Conservation (phyloP, 179 eudicot species). For the Amaranthus tricolor region DNA sequence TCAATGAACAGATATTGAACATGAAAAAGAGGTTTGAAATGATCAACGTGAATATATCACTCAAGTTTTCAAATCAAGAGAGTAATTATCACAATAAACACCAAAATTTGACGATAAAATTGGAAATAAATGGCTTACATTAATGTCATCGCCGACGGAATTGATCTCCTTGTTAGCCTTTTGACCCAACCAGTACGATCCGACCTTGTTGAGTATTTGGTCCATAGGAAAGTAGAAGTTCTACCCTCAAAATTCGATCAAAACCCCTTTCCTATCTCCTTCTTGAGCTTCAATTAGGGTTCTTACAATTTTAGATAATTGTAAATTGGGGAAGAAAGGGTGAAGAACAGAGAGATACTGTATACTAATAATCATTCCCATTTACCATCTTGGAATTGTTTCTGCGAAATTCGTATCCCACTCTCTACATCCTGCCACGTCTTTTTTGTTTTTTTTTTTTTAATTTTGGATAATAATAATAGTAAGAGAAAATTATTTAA, state of each 20-base stretch:
- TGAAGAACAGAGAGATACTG: neutral
- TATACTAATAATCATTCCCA: too few relatives aligned
- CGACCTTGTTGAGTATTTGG: slow-evolving; percentile 73
- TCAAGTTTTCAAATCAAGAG: too few relatives aligned
- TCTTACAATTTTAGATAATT: neutral
- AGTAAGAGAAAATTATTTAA: too few relatives aligned
- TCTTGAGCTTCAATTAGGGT: neutral
- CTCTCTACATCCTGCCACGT: neutral
- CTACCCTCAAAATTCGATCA: neutral
- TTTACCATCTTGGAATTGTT: too few relatives aligned
- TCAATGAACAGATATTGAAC: too few relatives aligned
- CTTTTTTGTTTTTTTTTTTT: neutral
- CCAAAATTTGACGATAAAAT: neutral
- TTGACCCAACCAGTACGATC: slow-evolving; percentile 82
- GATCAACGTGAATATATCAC: too few relatives aligned
- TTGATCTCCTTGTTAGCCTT: slow-evolving; percentile 74
- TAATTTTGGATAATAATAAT: too few relatives aligned
- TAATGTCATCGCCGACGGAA: slow-evolving; percentile 77
- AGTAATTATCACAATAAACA: neutral
- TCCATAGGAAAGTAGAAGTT: slow-evolving; percentile 46
- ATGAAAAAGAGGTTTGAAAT: too few relatives aligned
- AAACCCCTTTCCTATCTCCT: neutral
- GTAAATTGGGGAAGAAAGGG: slow-evolving; percentile 18
- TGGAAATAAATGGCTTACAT: slow-evolving; percentile 39
- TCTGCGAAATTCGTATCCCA: neutral